Evolutionary conservation across 371 early-diverging fungal genomes (phyloP), one percentile per base, ranked within the genome.

Genomic region (Syncephalastrum sp.): DNA sequence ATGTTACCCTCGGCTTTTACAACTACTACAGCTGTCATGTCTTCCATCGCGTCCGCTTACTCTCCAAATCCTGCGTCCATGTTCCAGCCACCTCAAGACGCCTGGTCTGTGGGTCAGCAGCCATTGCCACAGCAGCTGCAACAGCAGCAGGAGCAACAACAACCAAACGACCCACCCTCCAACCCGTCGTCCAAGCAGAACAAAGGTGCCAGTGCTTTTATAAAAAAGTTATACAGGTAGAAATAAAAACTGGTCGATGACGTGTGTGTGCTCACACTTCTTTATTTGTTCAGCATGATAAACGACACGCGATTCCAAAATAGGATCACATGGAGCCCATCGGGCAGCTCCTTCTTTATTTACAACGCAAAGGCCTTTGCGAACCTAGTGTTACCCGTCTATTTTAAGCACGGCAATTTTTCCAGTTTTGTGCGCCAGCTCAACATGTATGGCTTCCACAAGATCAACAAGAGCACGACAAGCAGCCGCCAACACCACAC

Each of bases 361-460:
- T 60, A 70, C 23, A 67, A 75, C 17, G 85, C 82, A 53, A 89
- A 86, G 53, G 89, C 87, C 6, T 93, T 96, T 76, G 86, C 93
- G 3, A 85, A 86, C 42, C 82, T 82, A 54, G 90, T 96, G 2
- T 74, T 96, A 53, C 92, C 93, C 42, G 83, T 82, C n/a, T 88
- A 85, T 54, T 97, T 96, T 68, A 96, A 96, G 71, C 96, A 96
- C 77, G 88, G 83, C 67, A 96, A 97, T 67, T 91, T 95, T 59
- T 86, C 91, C 19, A 89, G 89, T n/a, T 97, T 97, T 85, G 95
- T 97, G 10, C 80, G 97, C 10, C 97, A 97, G 69, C 79, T 97
- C 10, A 97, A 97, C 63, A 94, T 94, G 91, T 92, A 91, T 65
- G 93, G 92, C 5, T 93, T 93, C 62, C 91, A 91, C 77, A 94